Conservation (phyloP, 805 yeast genomes). For the Ascoidea rubescens region DNA sequence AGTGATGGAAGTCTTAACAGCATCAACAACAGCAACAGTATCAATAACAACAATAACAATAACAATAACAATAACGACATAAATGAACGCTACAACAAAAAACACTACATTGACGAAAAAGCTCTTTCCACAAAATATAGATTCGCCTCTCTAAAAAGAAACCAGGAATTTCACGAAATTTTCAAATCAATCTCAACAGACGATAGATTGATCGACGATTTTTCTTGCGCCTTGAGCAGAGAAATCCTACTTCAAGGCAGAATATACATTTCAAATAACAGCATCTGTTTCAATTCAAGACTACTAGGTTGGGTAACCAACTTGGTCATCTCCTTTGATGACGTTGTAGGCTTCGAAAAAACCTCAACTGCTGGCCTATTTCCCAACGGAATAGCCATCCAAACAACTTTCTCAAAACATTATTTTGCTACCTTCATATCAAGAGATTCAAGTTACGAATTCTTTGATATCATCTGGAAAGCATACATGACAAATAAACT, state of each 20-base stretch:
- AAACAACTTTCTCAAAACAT: constrained; percentile 45
- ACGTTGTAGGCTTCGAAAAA: constrained; percentile 63
- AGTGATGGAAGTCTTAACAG: too few relatives aligned
- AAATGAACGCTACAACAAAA: constrained; percentile 15
- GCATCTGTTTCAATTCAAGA: constrained; percentile 76
- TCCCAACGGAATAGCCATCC: constrained; percentile 75
- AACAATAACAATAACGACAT: background rate
- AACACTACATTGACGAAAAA: constrained; percentile 41
- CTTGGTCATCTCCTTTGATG: constrained; percentile 55
- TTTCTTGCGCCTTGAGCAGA: constrained; percentile 76
- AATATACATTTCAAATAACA: constrained; percentile 62
- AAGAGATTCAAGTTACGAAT: constrained; percentile 62
- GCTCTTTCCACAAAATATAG: constrained; percentile 44
- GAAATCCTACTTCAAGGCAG: constrained; percentile 85
- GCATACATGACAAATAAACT: constrained; percentile 5
- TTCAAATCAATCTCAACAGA: constrained; percentile 55
- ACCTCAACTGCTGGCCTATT: constrained; percentile 78
- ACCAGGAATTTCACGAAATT: constrained; percentile 63
- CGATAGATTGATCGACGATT: constrained; percentile 74
- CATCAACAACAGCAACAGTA: too few relatives aligned
- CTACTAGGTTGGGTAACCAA: constrained; percentile 86
- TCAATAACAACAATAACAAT: background rate
- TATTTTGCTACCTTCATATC: constrained; percentile 80
- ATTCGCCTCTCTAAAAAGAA: constrained; percentile 49
- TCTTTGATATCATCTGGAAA: constrained; percentile 62